Evolutionary conservation across 1,284 basidiomycete genomes (phyloP).

Genomic region (Cryptococcus maquisensis): DNA sequence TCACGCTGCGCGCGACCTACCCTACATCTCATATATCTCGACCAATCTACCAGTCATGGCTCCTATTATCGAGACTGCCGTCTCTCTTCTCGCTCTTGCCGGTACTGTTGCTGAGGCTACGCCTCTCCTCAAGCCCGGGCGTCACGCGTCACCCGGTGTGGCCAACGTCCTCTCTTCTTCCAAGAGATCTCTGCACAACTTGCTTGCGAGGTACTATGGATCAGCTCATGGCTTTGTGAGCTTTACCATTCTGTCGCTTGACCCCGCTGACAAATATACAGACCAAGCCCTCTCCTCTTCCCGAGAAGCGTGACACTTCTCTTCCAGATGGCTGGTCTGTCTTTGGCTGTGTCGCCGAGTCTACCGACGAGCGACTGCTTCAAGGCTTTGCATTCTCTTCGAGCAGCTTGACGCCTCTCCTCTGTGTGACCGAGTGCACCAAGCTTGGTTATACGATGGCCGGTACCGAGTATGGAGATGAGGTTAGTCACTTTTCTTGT

Average conservation of each 20-base stretch:
- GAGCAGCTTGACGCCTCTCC: conserved; percentile 24
- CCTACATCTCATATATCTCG: background rate
- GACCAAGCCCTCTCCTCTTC: conserved; percentile 30
- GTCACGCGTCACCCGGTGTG: conserved; percentile 37
- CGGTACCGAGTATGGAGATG: conserved; percentile 43
- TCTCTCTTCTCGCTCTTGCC: conserved; percentile 24
- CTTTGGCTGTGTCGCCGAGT: conserved; percentile 45
- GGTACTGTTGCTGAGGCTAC: conserved; percentile 25
- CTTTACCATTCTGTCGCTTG: background rate
- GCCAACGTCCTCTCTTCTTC: conserved; percentile 29
- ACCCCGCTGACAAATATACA: background rate
- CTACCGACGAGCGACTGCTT: conserved; percentile 36
- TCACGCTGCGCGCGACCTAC: background rate
- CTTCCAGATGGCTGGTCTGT: conserved; percentile 43
- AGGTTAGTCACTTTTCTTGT: conserved; percentile 19
- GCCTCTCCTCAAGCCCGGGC: conserved; percentile 30
- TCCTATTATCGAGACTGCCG: conserved; percentile 33
- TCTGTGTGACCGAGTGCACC: conserved; percentile 40
- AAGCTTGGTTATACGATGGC: conserved; percentile 39
- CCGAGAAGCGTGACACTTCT: conserved; percentile 28
- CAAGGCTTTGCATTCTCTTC: conserved; percentile 33
- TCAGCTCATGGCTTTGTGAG: conserved; percentile 32
- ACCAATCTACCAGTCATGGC: conserved; percentile 24
- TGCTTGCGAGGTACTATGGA: conserved; percentile 36
- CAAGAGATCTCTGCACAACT: conserved; percentile 22